A percentile compares a stretch with the other conserved stretches of the same genome.
Conservation (phyloP, 768 basidiomycete genomes). For the Lactarius sanguifluus region DNA sequence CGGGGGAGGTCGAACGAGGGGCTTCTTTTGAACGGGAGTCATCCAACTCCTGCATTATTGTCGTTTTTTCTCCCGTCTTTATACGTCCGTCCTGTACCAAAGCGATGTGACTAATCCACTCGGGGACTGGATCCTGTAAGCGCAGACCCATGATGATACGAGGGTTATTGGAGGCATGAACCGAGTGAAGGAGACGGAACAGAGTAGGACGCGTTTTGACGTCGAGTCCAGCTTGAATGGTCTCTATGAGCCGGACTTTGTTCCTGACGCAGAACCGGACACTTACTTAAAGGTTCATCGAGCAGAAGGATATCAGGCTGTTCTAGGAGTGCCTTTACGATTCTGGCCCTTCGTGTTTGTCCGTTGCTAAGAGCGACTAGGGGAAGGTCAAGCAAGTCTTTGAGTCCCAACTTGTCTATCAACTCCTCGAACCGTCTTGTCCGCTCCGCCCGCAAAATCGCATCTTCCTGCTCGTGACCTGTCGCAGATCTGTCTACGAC, state of each 20-base stretch:
- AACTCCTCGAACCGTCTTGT: constrained; percentile 49
- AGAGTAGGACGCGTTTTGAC: constrained; percentile 55
- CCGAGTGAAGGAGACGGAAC: constrained; percentile 50
- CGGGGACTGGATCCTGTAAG: constrained; percentile 67
- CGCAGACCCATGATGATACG: constrained; percentile 67
- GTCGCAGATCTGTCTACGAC: constrained; percentile 5
- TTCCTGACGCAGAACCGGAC: background rate
- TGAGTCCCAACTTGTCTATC: constrained; percentile 56
- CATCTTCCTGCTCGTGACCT: constrained; percentile 24
- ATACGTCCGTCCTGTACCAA: constrained; percentile 50
- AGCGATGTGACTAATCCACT: constrained; percentile 70
- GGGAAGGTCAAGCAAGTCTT: constrained; percentile 73
- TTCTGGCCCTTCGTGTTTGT: constrained; percentile 84
- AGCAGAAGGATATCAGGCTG: constrained; percentile 75
- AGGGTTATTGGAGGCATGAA: constrained; percentile 52
- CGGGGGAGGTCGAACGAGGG: background rate
- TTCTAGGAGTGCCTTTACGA: constrained; percentile 70
- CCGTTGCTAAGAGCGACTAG: constrained; percentile 87
- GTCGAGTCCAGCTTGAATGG: constrained; percentile 73
- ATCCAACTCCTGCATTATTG: constrained; percentile 37
- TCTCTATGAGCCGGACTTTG: background rate
- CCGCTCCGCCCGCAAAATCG: constrained; percentile 29
- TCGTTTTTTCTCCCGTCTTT: constrained; percentile 49
- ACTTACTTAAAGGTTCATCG: constrained; percentile 88
- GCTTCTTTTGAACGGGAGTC: background rate